These are phyloP conservation scores for Tylopilus vinaceipallidus DNA, from an alignment of 768 basidiomycete genomes.

Conservation along the genomic window DNA sequence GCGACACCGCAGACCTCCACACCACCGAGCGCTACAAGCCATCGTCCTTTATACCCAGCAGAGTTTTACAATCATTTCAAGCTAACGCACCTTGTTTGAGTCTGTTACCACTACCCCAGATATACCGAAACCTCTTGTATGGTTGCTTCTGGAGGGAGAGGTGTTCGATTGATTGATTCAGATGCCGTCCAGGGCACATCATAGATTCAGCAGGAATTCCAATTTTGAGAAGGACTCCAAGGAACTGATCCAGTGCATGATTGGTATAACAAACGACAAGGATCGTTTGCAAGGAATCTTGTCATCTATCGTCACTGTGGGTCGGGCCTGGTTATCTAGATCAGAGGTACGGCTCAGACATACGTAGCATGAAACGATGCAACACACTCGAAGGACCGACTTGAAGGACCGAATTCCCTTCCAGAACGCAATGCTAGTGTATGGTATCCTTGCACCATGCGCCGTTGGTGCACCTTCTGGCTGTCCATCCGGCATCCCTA, in stretches of 20 bases:
- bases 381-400: too few relatives aligned
- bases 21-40: conserved; percentile 47
- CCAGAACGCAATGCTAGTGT: too few relatives aligned
- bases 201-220: conserved; percentile 49
- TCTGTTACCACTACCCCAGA: conserved; percentile 15
- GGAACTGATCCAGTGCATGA: conserved; percentile 69
- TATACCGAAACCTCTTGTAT: neutral
- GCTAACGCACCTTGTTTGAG: conserved; percentile 29
- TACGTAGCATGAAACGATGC: too few relatives aligned
- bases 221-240: conserved; percentile 56
- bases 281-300: conserved; percentile 43
- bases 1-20: too few relatives aligned
- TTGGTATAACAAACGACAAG: conserved; percentile 73
- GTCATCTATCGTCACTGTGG: conserved; percentile 53
- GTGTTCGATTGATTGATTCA: conserved; percentile 42
- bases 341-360: too few relatives aligned
- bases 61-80: neutral
- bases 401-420: too few relatives aligned
- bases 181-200: conserved; percentile 59
- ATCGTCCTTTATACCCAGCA: conserved; percentile 26
- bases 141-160: conserved; percentile 38
- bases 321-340: too few relatives aligned
- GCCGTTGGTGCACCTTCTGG: too few relatives aligned
- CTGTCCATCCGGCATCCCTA: too few relatives aligned
- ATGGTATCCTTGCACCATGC: too few relatives aligned